Conservation (phyloP, 352 stramenopile genomes). For the Phytopythium ostracodes region DNA sequence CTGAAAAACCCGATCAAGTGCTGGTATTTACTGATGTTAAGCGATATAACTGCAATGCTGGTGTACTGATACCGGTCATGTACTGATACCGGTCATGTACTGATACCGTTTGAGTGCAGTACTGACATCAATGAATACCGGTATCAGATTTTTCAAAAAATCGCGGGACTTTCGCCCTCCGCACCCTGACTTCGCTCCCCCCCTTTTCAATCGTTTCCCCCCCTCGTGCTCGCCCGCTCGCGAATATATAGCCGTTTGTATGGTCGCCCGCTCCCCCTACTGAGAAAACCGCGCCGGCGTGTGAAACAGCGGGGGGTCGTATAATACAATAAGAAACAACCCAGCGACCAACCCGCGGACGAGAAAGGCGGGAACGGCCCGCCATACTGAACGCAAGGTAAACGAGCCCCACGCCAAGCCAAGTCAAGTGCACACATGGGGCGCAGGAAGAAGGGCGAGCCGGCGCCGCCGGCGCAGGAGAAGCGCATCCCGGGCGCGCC, state of each 20-base stretch:
- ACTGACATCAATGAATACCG: slow-evolving; percentile 6
- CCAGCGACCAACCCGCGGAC: not conserved
- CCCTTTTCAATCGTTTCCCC: not conserved
- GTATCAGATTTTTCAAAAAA: slow-evolving; percentile 1
- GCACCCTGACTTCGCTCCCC: not conserved
- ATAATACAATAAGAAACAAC: slow-evolving; percentile 1
- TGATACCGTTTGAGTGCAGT: not conserved
- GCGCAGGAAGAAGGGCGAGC: slow-evolving; percentile 4
- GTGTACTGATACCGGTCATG: not conserved
- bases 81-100: not conserved
- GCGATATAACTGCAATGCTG: too few relatives aligned
- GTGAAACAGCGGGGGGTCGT: too few relatives aligned
- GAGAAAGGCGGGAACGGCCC: too few relatives aligned
- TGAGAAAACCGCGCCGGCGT: not conserved
- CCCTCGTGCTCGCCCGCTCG: too few relatives aligned
- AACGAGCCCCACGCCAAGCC: not conserved
- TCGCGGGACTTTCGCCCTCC: not conserved
- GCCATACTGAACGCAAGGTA: too few relatives aligned
- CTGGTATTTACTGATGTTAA: too few relatives aligned
- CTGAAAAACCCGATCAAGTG: too few relatives aligned
- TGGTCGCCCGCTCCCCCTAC: not conserved
- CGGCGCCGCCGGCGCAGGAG: not conserved
- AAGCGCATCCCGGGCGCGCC: slow-evolving; percentile 7
- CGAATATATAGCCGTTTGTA: not conserved
- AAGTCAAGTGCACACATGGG: not conserved